These are phyloP conservation scores for Boletus subparvulus DNA, from an alignment of 768 basidiomycete species.

Conservation along the genomic window DNA sequence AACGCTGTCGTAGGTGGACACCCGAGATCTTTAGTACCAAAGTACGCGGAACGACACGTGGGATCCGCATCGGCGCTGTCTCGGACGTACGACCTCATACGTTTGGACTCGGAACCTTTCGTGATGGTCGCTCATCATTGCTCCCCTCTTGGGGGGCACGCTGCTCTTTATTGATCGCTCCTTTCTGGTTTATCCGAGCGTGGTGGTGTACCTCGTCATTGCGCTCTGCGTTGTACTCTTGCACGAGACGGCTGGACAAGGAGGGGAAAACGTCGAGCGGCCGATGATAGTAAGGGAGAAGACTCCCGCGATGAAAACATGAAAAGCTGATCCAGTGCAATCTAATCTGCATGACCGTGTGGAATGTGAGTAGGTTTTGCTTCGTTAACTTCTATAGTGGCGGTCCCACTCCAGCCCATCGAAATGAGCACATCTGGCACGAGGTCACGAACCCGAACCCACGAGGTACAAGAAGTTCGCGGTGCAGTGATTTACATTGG, in stretches of 20 bases:
- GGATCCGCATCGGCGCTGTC: constrained; percentile 82
- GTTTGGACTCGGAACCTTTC: too few relatives aligned
- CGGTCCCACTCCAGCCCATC: too few relatives aligned
- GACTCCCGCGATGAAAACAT: too few relatives aligned
- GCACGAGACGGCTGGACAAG: constrained; percentile 48
- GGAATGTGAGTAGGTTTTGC: too few relatives aligned
- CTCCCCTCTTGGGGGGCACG: constrained; percentile 50
- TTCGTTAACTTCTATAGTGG: too few relatives aligned
- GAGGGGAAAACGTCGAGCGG: constrained; percentile 16
- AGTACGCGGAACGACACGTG: constrained; percentile 86
- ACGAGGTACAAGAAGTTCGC: too few relatives aligned
- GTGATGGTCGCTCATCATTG: too few relatives aligned
- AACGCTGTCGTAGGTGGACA: constrained; percentile 52
- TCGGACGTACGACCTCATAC: constrained; percentile 55
- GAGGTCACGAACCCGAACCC: too few relatives aligned
- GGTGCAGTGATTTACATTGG: too few relatives aligned
- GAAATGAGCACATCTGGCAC: too few relatives aligned
- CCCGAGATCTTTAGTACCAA: constrained; percentile 61
- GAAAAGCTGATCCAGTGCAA: too few relatives aligned
- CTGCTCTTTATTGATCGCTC: constrained; percentile 48
- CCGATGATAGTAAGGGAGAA: constrained; percentile 15
- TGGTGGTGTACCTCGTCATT: constrained; percentile 61
- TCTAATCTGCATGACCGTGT: too few relatives aligned
- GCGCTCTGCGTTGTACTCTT: constrained; percentile 62
- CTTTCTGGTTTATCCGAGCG: constrained; percentile 76